phyloP scores from a whole-genome alignment of 2,329 filamentous ascomycete species.

The Stagonosporopsis cucurbitacearum region DNA sequence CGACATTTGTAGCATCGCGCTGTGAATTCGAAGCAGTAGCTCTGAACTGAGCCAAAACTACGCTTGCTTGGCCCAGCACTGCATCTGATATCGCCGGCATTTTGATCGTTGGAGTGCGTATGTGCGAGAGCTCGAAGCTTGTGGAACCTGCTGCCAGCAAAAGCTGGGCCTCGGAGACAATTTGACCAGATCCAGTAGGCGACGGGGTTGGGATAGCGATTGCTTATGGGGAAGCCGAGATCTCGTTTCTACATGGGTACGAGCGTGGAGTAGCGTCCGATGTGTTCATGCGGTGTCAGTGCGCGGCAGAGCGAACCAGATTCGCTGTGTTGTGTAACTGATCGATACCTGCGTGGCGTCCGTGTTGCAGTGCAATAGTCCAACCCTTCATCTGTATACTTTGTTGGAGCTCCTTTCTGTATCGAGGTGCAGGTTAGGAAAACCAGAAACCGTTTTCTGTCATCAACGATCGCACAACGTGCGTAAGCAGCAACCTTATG shows the following conservation, averaged over 20 bases:
- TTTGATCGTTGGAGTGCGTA: slow-evolving; percentile 22
- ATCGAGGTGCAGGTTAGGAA: background rate
- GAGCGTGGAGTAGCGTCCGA: slow-evolving; percentile 27
- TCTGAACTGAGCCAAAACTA: slow-evolving; percentile 40
- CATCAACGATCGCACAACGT: slow-evolving; percentile 30
- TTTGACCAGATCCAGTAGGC: slow-evolving; percentile 14
- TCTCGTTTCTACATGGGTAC: slow-evolving; percentile 44
- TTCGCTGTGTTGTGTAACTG: slow-evolving; percentile 28
- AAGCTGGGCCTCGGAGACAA: slow-evolving; percentile 34
- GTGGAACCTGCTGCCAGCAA: slow-evolving; percentile 46
- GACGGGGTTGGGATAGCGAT: slow-evolving; percentile 19
- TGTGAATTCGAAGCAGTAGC: slow-evolving; percentile 37
- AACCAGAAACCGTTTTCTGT: slow-evolving; percentile 16
- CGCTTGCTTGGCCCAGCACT: slow-evolving; percentile 36
- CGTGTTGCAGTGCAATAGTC: slow-evolving; percentile 32
- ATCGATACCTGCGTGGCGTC: slow-evolving; percentile 30
- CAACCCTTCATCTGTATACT: slow-evolving; percentile 28
- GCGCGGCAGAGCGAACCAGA: slow-evolving; percentile 35
- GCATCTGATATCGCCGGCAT: slow-evolving; percentile 46
- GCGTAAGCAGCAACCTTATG: slow-evolving; percentile 37
- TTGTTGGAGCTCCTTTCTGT: slow-evolving; percentile 14
- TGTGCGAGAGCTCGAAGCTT: slow-evolving; percentile 19
- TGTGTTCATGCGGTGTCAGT: slow-evolving; percentile 43
- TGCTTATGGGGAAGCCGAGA: slow-evolving; percentile 32
- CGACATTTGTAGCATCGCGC: slow-evolving; percentile 33